phyloP scores from a whole-genome alignment of 2,329 filamentous ascomycete genomes.

The Aspergillus pseudoterreus region DNA sequence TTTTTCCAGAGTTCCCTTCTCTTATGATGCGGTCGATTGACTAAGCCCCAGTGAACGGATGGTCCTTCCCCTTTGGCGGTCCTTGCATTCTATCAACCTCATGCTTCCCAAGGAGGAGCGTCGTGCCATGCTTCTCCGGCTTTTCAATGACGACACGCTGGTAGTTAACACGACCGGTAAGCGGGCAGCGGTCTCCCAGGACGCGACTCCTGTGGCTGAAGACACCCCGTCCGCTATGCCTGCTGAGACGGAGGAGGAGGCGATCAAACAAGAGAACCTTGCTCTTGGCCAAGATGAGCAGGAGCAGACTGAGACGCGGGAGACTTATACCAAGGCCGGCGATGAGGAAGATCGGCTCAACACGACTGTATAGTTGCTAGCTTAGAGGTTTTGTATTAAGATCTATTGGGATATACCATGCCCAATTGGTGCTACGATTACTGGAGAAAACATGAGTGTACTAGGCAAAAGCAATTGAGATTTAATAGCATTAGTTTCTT shows the following conservation, averaged over 20 bases:
- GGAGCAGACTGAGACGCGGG: constrained; percentile 37
- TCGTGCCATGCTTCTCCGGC: constrained; percentile 80
- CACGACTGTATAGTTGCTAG: constrained; percentile 40
- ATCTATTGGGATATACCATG: constrained; percentile 6
- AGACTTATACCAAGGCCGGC: constrained; percentile 42
- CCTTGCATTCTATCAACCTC: constrained; percentile 84
- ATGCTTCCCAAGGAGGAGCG: constrained; percentile 98
- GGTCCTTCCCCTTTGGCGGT: constrained; percentile 91
- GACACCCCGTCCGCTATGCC: constrained; percentile 15
- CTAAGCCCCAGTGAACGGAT: constrained; percentile 63
- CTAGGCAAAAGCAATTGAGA: not conserved
- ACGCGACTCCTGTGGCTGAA: constrained; percentile 15
- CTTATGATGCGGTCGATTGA: not conserved
- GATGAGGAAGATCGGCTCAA: constrained; percentile 47
- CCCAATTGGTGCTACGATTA: not conserved
- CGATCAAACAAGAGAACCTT: constrained; percentile 37
- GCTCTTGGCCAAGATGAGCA: constrained; percentile 39
- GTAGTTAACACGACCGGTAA: constrained; percentile 61
- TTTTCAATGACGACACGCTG: constrained; percentile 86
- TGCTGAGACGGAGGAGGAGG: constrained; percentile 30
- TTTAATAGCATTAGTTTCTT: not conserved
- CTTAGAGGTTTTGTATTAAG: not conserved
- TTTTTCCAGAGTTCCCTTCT: not conserved
- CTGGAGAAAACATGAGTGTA: constrained; percentile 6
- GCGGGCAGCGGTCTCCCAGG: constrained; percentile 12